phyloP scores from a whole-genome alignment of 108 stramenopile species.

The Bacterosira constricta region DNA sequence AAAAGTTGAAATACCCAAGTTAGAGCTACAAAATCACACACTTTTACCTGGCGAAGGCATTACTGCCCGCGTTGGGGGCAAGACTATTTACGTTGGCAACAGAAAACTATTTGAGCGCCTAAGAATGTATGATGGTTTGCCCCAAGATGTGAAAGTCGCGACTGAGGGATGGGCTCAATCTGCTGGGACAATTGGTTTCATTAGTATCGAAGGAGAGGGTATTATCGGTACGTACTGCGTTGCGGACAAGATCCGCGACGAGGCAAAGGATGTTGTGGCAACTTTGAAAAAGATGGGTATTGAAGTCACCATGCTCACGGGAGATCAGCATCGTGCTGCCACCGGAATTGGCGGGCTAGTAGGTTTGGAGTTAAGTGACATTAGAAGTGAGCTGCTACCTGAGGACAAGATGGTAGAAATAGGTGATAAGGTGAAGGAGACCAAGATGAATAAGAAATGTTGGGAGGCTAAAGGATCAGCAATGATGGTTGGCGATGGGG shows the following conservation, averaged over 20 bases:
- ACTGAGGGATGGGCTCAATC: slow-evolving; percentile 58
- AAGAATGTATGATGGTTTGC: slow-evolving; percentile 45
- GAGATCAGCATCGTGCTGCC: slow-evolving; percentile 87
- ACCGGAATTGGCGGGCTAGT: slow-evolving; percentile 71
- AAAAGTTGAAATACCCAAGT: slow-evolving; percentile 45
- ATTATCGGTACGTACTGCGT: slow-evolving; percentile 78
- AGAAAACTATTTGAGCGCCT: slow-evolving; percentile 67
- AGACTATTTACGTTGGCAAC: slow-evolving; percentile 73
- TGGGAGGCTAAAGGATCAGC: slow-evolving; percentile 34
- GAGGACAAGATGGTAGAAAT: slow-evolving; percentile 70
- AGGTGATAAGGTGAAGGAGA: slow-evolving; percentile 18
- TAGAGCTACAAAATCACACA: slow-evolving; percentile 53
- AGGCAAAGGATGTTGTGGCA: slow-evolving; percentile 56
- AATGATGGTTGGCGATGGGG: slow-evolving; percentile 95
- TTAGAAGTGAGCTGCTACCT: slow-evolving; percentile 67
- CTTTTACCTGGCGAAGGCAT: slow-evolving; percentile 75
- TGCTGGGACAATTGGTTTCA: slow-evolving; percentile 72
- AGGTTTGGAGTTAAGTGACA: slow-evolving; percentile 56
- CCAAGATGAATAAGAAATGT: slow-evolving; percentile 13
- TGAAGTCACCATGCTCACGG: slow-evolving; percentile 92
- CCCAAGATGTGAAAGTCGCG: slow-evolving; percentile 3
- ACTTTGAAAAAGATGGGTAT: slow-evolving; percentile 73
- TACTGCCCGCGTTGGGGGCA: slow-evolving; percentile 55
- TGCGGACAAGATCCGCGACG: slow-evolving; percentile 69
- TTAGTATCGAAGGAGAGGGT: slow-evolving; percentile 73